These are phyloP conservation scores for Jaapia argillacea DNA, from an alignment of 768 basidiomycete genomes.

Conservation along the genomic window DNA sequence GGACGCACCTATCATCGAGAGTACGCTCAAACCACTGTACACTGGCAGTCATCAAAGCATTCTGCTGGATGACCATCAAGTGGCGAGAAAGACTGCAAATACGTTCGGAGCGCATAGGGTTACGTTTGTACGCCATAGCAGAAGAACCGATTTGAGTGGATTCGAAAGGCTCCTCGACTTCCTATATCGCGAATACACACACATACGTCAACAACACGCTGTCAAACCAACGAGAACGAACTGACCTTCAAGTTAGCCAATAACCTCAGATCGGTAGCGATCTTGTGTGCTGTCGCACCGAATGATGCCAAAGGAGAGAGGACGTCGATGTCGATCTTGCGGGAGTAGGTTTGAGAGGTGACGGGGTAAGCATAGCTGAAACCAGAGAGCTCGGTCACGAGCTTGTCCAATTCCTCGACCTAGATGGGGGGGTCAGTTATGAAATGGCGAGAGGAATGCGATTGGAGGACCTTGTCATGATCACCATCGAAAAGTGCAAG, in stretches of 20 bases:
- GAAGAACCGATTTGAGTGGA: constrained; percentile 96
- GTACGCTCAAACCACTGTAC: constrained; percentile 99
- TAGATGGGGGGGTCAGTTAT: constrained; percentile 13
- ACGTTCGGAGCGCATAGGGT: constrained; percentile 98
- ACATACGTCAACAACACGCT: too few species aligned
- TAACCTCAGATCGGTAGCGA: constrained; percentile 90
- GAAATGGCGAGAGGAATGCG: neutral
- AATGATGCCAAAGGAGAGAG: constrained; percentile 82
- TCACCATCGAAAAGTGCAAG: constrained; percentile 90
- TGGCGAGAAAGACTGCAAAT: constrained; percentile 95
- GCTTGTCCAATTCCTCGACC: constrained; percentile 83
- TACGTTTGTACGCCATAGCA: constrained; percentile 99
- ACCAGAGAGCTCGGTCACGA: constrained; percentile 85
- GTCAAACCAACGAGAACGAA: too few species aligned
- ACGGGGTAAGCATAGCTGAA: constrained; percentile 96
- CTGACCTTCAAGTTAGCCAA: constrained; percentile 85
- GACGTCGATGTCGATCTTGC: constrained; percentile 94
- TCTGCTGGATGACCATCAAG: constrained; percentile 92
- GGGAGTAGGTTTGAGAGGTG: constrained; percentile 96
- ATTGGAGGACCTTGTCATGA: constrained; percentile 64
- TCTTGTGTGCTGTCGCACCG: constrained; percentile 95
- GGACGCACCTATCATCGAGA: constrained; percentile 77
- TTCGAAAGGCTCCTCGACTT: constrained; percentile 98
- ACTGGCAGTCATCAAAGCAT: constrained; percentile 88
- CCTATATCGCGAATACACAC: constrained; percentile 33